A percentile compares a stretch with the other conserved stretches of the same genome.
Conservation (phyloP, 768 basidiomycete genomes). For the Collybiopsis confluens region DNA sequence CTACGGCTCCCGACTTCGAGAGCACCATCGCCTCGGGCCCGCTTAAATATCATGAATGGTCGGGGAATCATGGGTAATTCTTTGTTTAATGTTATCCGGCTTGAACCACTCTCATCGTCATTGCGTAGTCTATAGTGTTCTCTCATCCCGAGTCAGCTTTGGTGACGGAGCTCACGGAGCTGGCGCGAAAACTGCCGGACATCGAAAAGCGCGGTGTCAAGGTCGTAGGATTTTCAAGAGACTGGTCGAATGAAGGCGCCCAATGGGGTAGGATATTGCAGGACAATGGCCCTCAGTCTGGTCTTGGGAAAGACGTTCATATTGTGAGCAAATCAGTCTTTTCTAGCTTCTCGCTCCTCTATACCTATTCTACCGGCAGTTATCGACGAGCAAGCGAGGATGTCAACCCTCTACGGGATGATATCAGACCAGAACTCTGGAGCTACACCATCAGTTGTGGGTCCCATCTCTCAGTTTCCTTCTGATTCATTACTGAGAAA, state of each 20-base stretch:
- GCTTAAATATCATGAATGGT: constrained; percentile 3
- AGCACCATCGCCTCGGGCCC: neutral
- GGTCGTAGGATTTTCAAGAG: constrained; percentile 3
- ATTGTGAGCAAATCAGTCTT: neutral
- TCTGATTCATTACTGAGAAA: neutral
- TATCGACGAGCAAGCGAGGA: neutral
- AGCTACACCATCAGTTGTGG: neutral
- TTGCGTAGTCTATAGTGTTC: constrained; percentile 3
- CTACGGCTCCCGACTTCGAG: constrained; percentile 6
- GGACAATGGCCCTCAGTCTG: neutral
- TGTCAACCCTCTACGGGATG: constrained; percentile 3
- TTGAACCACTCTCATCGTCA: neutral
- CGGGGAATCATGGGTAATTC: constrained; percentile 6
- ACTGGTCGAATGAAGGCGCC: neutral
- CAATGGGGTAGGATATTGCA: neutral
- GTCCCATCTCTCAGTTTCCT: neutral
- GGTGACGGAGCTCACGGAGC: neutral
- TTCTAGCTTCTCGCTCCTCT: neutral
- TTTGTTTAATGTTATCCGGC: neutral
- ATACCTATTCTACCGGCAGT: neutral
- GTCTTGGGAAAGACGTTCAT: neutral
- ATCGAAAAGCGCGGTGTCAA: constrained; percentile 2
- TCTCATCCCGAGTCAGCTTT: neutral
- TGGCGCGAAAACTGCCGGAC: constrained; percentile 2
- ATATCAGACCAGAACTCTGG: neutral